Evolutionary conservation across 805 yeast species (phyloP), one percentile per base, ranked within the genome.

Genomic region (Starmerella sp.): DNA sequence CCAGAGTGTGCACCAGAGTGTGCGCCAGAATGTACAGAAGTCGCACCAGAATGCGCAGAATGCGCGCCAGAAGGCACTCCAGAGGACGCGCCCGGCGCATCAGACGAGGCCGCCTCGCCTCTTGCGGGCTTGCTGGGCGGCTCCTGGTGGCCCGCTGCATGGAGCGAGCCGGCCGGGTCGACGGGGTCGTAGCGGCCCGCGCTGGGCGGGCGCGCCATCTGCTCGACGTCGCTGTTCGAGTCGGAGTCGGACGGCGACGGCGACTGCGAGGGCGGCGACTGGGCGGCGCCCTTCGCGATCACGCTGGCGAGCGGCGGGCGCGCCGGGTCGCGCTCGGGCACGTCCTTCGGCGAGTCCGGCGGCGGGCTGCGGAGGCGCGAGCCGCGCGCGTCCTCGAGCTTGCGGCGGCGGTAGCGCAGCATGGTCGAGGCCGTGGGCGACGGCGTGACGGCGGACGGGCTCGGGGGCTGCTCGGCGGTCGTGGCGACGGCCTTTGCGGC

Each of bases 381-480:
- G 30, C n/a, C 15, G 14, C 28, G 38, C 28, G 43, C 6, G 34
- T 52, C 45, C n/a, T n/a, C 32, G 17, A 28, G 35, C 48, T 45
- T 54, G 28, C 51, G 50, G 14, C 62, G 60, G 7, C 62, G 47
- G 51, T 59, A 59, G 22, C 62, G 58, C n/a, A 59, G 57, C 60
- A 59, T 55, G 4, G 22, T 56, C 32, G 62, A 59, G 9, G 60
- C 62, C 15, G 45, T 59, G 6, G 60, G 60, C 13, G 60, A 52
- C 14, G 62, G 62, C n/a, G 60, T 53, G 11, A 55, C 60, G 7
- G 60, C 55, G 8, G 62, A 59, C 4, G 62, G 62, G 42, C 59
- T 54, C 22, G 60, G 60, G 13, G 60, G 62, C 51, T 59, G 62
- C 42, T 53, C 60, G 13, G 58, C 56, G 17, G 58, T 57, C 4